Percentiles rank a stretch among this genome's conserved stretches.
phyloP scores from a whole-genome alignment of 129 eudicot species.

The Escallonia herrerae region DNA sequence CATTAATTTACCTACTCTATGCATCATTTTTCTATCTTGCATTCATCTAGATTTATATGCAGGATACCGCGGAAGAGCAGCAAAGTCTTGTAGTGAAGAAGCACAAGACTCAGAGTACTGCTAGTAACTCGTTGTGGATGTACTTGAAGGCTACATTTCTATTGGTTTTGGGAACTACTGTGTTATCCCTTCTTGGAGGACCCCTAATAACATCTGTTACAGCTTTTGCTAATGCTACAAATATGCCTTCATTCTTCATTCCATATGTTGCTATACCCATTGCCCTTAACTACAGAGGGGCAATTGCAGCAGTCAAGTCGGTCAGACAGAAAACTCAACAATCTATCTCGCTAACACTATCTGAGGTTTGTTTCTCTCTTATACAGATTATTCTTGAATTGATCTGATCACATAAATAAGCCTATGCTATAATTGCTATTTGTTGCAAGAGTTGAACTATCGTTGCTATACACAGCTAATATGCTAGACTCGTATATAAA shows the following conservation, averaged over 20 bases:
- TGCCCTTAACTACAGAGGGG: constrained; percentile 43
- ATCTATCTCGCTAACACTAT: constrained; percentile 49
- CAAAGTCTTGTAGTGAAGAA: constrained; percentile 32
- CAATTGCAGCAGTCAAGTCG: constrained; percentile 31
- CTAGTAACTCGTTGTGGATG: constrained; percentile 22
- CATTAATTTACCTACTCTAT: too few relatives aligned
- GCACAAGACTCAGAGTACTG: not conserved
- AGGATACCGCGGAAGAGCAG: constrained; percentile 33
- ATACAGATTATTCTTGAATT: too few relatives aligned
- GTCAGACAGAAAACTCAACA: constrained; percentile 46
- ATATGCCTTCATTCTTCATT: constrained; percentile 47
- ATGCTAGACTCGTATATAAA: too few relatives aligned
- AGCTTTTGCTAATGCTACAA: constrained; percentile 32
- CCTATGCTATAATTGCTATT: too few relatives aligned
- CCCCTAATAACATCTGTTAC: constrained; percentile 48
- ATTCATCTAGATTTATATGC: too few relatives aligned
- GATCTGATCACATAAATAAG: too few relatives aligned
- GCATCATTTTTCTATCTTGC: too few relatives aligned
- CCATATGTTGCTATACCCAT: constrained; percentile 54
- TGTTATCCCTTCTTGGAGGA: constrained; percentile 28
- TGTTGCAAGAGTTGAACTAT: too few relatives aligned
- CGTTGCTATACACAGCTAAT: too few relatives aligned
- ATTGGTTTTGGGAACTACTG: constrained; percentile 33
- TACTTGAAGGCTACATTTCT: constrained; percentile 33
- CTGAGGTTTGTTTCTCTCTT: constrained; percentile 40